Conservation (phyloP, 2,329 filamentous ascomycete genomes). For the Septoria linicola region DNA sequence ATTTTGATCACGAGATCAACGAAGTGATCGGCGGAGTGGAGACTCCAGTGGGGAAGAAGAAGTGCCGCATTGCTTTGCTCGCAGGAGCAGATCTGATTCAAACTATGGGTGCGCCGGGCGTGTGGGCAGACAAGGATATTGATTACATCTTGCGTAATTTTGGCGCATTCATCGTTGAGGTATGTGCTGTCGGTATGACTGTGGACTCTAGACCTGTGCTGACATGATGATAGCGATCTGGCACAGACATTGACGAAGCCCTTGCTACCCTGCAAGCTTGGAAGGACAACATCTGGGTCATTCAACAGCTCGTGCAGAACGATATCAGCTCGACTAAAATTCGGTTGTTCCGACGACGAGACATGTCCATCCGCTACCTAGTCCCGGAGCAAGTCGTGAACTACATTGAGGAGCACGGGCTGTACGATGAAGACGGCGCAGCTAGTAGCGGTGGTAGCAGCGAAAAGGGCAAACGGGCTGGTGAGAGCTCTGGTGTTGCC, state of each 20-base stretch:
- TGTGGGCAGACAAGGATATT: slow-evolving; percentile 83
- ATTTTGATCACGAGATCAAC: slow-evolving; percentile 90
- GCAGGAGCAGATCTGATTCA: slow-evolving; percentile 63
- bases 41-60: slow-evolving; percentile 65
- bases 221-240: slow-evolving; percentile 60
- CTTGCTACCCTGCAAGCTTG: slow-evolving; percentile 77
- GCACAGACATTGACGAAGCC: slow-evolving; percentile 85
- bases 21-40: slow-evolving; percentile 71
- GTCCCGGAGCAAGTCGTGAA: slow-evolving; percentile 73
- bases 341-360: slow-evolving; percentile 71
- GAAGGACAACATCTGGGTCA: slow-evolving; percentile 83
- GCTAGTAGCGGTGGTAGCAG: slow-evolving; percentile 31
- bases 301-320: slow-evolving; percentile 83
- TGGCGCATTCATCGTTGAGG: slow-evolving; percentile 72
- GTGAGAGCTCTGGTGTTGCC: slow-evolving; percentile 34
- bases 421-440: slow-evolving; percentile 41
- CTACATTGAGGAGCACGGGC: slow-evolving; percentile 40
- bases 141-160: slow-evolving; percentile 84
- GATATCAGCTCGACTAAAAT: slow-evolving; percentile 83
- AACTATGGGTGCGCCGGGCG: slow-evolving; percentile 54
- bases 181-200: slow-evolving; percentile 20
- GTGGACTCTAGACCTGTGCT: not conserved
- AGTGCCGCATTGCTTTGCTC: slow-evolving; percentile 73
- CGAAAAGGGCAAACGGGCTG: slow-evolving; percentile 34
- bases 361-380: slow-evolving; percentile 77